Evolutionary conservation across 805 yeast genomes (phyloP).

Genomic region (Ogataea nonfermentans): DNA sequence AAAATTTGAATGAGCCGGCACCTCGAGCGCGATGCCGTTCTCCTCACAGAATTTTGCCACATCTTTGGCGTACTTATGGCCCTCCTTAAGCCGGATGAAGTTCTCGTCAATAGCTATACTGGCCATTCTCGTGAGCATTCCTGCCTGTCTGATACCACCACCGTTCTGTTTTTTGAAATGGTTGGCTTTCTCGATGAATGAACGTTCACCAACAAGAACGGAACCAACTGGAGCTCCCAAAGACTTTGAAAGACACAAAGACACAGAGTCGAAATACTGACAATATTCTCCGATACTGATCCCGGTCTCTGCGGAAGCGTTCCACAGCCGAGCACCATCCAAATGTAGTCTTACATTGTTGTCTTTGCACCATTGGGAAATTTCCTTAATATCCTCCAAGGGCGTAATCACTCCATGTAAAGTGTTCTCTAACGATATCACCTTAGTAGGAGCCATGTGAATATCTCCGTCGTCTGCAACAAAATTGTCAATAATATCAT

Average conservation of each 20-base stretch:
- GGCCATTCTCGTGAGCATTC: slow-evolving; percentile 78
- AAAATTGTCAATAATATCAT: slow-evolving; percentile 60
- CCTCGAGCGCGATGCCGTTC: slow-evolving; percentile 55
- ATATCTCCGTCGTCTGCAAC: slow-evolving; percentile 78
- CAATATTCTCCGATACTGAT: slow-evolving; percentile 69
- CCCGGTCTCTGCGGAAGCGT: slow-evolving; percentile 73
- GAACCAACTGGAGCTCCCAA: slow-evolving; percentile 92
- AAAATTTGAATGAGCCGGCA: slow-evolving; percentile 79
- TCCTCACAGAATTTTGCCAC: slow-evolving; percentile 49
- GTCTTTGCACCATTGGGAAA: slow-evolving; percentile 63
- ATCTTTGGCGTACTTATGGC: slow-evolving; percentile 49
- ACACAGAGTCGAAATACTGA: slow-evolving; percentile 74
- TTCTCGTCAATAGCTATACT: slow-evolving; percentile 68
- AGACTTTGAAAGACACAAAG: slow-evolving; percentile 82
- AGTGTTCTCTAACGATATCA: slow-evolving; percentile 83
- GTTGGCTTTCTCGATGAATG: slow-evolving; percentile 63
- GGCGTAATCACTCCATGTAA: slow-evolving; percentile 79
- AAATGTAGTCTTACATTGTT: slow-evolving; percentile 66
- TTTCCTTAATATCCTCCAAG: slow-evolving; percentile 65
- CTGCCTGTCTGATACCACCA: slow-evolving; percentile 88
- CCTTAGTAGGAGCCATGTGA: slow-evolving; percentile 82
- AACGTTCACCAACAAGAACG: slow-evolving; percentile 64
- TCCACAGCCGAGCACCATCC: slow-evolving; percentile 91
- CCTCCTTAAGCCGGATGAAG: slow-evolving; percentile 48
- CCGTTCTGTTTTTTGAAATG: slow-evolving; percentile 88